phyloP scores from a whole-genome alignment of 2,329 filamentous ascomycete species.

The Verticillium isaacii region DNA sequence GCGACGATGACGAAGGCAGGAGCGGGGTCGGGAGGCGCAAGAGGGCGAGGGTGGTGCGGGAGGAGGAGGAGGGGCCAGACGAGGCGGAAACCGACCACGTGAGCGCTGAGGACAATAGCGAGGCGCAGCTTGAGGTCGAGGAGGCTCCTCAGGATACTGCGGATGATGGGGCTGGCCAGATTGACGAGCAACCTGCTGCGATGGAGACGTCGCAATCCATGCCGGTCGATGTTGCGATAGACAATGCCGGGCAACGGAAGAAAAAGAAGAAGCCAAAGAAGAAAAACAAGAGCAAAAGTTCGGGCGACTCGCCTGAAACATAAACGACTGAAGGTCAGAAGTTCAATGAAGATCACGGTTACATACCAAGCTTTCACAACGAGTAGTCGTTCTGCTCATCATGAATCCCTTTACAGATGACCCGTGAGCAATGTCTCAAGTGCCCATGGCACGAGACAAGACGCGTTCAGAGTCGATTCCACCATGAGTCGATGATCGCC shows the following conservation, averaged over 20 bases:
- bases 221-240: neutral
- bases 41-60: constrained; percentile 14
- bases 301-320: no score
- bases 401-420: no score
- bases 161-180: neutral
- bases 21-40: constrained; percentile 33
- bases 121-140: neutral
- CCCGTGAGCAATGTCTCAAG: no score
- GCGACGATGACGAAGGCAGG: constrained; percentile 28
- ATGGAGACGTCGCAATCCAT: neutral
- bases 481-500: no score
- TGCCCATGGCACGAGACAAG: no score
- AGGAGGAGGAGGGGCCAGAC: neutral
- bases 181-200: neutral
- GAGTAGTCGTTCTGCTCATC: no score
- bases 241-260: constrained; percentile 19
- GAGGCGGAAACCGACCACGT: neutral
- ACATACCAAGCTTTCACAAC: no score
- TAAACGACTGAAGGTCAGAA: no score
- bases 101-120: neutral
- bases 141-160: neutral
- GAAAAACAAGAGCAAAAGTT: constrained; percentile 7
- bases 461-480: no score
- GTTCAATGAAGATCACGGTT: no score
- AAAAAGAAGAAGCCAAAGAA: constrained; percentile 13